Base-by-base conservation (phyloP, 371 early-diverging fungal genomes). In the Mortierella sp. region DNA sequence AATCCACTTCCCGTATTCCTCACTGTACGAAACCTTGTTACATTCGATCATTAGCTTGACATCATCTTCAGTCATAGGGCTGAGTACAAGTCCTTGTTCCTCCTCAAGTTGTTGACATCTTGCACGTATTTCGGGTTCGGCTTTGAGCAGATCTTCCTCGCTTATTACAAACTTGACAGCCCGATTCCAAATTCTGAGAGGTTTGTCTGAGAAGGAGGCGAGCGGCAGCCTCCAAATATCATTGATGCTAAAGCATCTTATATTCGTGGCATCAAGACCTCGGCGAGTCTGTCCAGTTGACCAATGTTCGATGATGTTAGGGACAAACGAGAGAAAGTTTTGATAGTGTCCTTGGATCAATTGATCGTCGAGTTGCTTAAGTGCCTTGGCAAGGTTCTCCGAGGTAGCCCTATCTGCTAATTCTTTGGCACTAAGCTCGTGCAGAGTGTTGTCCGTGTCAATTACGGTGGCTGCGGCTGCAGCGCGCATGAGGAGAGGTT, bases 111-210 rank as follows among this genome's bases (percentile, higher is more conserved):
- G 51, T 51, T 51, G 43, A 58, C 75, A 75, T 63, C 45, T 39
- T 8, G 26, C n/a, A 11, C 24, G 62, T 3, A 75, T 24, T 47
- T 32, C 57, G 5, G 73, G 55, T 0, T 81, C 76, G 14, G 16
- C 22, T 6, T 49, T 26, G 18, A 81, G 39, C 2, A 81, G 67
- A 5, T 75, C 63, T 9, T 72, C 49, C 52, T 81, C 81, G 9
- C 43, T 49, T 16, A 81, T 75, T 20, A 75, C 67, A 63, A 72
- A 75, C 67, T 81, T 81, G 62, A 81, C 70, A 6, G 30, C 60
- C 5, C 72, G 59, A 8, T 14, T 49, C 14, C 39, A 22, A 24
- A 68, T 30, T 2, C 20, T 26, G 37, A 68, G 43, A 1, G 6
- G 22, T 26, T 52, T 35, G 20, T 18, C 24, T 14, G 66, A 58